A percentile compares a stretch with the other conserved stretches of the same genome.
Conservation (phyloP, 148 eudicot genomes). For the Cornus kousa region DNA sequence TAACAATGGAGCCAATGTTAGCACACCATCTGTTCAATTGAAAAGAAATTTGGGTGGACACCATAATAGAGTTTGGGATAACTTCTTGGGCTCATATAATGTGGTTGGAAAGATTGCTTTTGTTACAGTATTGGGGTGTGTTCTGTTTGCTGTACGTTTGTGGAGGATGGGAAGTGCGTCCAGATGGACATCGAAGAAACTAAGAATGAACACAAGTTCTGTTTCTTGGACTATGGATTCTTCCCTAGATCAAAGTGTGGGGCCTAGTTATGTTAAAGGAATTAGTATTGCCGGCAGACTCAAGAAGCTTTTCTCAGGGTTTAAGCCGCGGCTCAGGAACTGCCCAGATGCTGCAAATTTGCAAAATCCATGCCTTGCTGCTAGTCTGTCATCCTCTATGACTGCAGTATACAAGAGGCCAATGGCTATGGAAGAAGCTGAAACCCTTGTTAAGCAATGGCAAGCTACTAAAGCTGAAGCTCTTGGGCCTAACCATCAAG, state of each 20-base stretch:
- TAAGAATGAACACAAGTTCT: constrained; percentile 21
- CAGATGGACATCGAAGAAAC: constrained; percentile 30
- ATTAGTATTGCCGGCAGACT: constrained; percentile 30
- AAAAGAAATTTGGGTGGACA: constrained; percentile 71
- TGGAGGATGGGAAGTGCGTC: constrained; percentile 35
- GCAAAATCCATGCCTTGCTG: constrained; percentile 38
- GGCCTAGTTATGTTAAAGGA: constrained; percentile 25
- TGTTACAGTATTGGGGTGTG: constrained; percentile 63
- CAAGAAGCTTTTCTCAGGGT: constrained; percentile 39
- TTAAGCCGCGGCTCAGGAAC: constrained; percentile 26
- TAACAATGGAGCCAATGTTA: constrained; percentile 29
- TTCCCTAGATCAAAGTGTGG: constrained; percentile 27
- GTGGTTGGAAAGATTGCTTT: constrained; percentile 51
- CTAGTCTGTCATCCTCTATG: constrained; percentile 53
- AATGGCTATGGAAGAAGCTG: constrained; percentile 92
- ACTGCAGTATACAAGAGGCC: constrained; percentile 34
- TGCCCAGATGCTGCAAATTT: constrained; percentile 27
- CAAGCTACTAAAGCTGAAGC: constrained; percentile 90
- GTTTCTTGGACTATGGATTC: constrained; percentile 29
- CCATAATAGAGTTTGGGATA: constrained; percentile 36
- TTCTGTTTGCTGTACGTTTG: constrained; percentile 47
- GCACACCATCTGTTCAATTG: constrained; percentile 62
- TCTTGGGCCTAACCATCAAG: constrained; percentile 81
- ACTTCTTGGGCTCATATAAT: constrained; percentile 42
- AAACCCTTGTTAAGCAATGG: constrained; percentile 92